Evolutionary conservation across 345 rosid genomes (phyloP).

Genomic region (Gossypium turneri): DNA sequence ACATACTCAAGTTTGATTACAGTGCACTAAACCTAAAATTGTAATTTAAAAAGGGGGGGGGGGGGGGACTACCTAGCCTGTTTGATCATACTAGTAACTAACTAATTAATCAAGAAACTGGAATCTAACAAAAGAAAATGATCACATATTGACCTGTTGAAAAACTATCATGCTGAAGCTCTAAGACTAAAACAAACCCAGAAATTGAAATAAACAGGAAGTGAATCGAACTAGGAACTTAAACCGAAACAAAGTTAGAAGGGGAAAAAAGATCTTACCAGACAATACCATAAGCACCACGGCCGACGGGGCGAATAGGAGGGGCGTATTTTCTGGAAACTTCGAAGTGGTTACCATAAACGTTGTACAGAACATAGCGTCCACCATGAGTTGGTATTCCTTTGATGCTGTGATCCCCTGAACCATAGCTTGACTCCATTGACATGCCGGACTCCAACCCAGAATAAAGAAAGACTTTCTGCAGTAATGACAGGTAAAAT

Average conservation of each 20-base stretch:
- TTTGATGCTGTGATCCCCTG: slow-evolving; percentile 45
- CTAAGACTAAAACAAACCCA: neutral
- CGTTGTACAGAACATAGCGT: slow-evolving; percentile 86
- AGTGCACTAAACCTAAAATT: too few species aligned
- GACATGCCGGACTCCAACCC: slow-evolving; percentile 32
- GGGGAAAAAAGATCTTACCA: slow-evolving; percentile 44
- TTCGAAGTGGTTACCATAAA: slow-evolving; percentile 95
- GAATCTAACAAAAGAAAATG: neutral
- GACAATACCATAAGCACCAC: slow-evolving; percentile 97
- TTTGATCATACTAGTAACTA: neutral
- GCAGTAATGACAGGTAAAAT: neutral
- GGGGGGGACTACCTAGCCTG: neutral
- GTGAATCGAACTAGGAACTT: neutral
- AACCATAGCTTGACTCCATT: slow-evolving; percentile 52
- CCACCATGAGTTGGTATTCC: slow-evolving; percentile 86
- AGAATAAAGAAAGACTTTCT: neutral
- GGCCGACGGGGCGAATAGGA: slow-evolving; percentile 96
- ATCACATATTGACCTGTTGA: neutral
- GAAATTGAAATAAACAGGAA: neutral
- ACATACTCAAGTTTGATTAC: too few species aligned
- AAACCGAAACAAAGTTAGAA: neutral
- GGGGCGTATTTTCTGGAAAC: slow-evolving; percentile 92
- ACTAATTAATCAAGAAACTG: neutral
- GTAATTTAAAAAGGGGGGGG: too few species aligned
- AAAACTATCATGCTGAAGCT: neutral